A percentile compares a stretch with the other conserved stretches of the same genome.
phyloP scores from a whole-genome alignment of 192 early-diverging fungal genomes.

The Chytriomyces confervae region DNA sequence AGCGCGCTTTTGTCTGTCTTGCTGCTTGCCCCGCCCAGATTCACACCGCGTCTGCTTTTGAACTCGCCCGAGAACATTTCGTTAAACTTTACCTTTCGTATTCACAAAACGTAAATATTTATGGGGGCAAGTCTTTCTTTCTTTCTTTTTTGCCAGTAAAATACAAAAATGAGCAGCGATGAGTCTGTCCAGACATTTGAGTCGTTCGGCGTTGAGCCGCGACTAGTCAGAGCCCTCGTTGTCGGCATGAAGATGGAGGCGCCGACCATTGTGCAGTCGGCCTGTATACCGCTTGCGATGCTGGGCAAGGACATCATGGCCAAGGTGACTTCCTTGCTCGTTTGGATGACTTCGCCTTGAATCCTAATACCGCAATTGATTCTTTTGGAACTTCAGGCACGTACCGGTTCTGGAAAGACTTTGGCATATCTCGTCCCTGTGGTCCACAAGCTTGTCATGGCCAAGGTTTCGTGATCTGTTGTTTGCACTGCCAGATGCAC shows the following conservation, averaged over 20 bases:
- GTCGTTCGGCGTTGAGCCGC: slow-evolving; percentile 81
- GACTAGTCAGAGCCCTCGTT: slow-evolving; percentile 85
- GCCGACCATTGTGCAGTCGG: slow-evolving; percentile 89
- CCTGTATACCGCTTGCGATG: slow-evolving; percentile 88
- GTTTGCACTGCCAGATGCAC: background rate
- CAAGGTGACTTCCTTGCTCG: slow-evolving; percentile 33
- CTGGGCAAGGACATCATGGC: slow-evolving; percentile 94
- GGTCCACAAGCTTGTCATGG: slow-evolving; percentile 84
- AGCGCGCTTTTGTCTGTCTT: slow-evolving; percentile 72
- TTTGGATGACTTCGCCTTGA: background rate
- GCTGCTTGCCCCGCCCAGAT: slow-evolving; percentile 71
- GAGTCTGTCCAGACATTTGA: slow-evolving; percentile 30
- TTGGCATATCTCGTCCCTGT: slow-evolving; percentile 92
- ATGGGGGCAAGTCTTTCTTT: background rate
- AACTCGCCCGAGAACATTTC: slow-evolving; percentile 2
- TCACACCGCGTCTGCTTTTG: background rate
- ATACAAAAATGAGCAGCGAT: slow-evolving; percentile 1
- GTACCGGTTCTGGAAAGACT: slow-evolving; percentile 97
- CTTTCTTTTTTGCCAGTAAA: background rate
- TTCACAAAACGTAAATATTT: background rate
- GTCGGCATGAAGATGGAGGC: slow-evolving; percentile 75
- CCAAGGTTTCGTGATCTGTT: slow-evolving; percentile 53
- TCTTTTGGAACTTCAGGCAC: slow-evolving; percentile 51
- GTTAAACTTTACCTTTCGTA: background rate
- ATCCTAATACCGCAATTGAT: background rate